Base-by-base conservation (phyloP, 1,139 yeast genomes). In the Hansenula sp. region DNA sequence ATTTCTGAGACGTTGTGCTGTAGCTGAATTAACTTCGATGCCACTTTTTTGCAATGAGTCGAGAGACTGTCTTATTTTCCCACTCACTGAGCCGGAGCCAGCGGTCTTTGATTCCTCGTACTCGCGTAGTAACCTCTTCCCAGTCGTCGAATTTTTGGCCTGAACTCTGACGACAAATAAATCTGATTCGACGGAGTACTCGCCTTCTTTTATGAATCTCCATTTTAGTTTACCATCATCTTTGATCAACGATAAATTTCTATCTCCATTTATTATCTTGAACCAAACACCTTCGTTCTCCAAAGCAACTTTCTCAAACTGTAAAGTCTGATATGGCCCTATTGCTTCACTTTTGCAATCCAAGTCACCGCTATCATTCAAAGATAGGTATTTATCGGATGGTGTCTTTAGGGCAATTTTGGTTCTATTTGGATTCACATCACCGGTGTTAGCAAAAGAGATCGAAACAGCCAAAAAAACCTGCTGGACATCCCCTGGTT, bases 401-500 rank as follows among this genome's bases (percentile, higher is more conserved):
- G 58, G 44, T 2, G 59, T 58, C 44, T 69, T 70, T 41, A 71
- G 47, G 0, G 73, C 65, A n/a, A 62, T 33, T 41, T 43, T 50
- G 24, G 43, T 47, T 21, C 37, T 45, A 33, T 46, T 39, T 4
- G 46, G 44, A 24, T 33, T 40, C 32, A 25, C 44, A 12, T 41
- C 37, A 4, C 44, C 38, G 18, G 45, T 32, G 6, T 33, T 27
- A 0, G 47, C 30, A 50, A 38, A 35, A 5, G 36, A 52, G 4
- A 70, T 52, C 8, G 65, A 55, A 0, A 59, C 51, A 4, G 65
- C 45, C 2, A 66, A 61, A 42, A 73, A 68, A 2, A 73, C 76
- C 45, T 72, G 76, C 31, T 55, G 58, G 3, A 63, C 61, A 13
- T 47, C 48, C 3, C 47, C 57, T 0, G 78, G 78, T 39, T 68